Evolutionary conservation across 441 rosid genomes (phyloP).

Genomic region (Theobroma grandiflorum): DNA sequence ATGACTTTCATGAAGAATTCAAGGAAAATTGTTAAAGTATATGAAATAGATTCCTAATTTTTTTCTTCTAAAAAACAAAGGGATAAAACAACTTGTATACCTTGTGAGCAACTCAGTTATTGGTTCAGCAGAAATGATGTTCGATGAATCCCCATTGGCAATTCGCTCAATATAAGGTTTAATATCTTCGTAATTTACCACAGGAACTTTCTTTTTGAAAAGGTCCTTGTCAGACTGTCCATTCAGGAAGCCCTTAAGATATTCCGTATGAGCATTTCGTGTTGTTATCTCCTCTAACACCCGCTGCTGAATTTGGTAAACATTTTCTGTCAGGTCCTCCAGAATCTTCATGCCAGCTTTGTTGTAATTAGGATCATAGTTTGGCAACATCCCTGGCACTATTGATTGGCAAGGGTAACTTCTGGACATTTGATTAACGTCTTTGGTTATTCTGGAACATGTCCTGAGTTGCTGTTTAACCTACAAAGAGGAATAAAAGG

Average conservation of each 20-base stretch:
- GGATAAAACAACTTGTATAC: conserved; percentile 33
- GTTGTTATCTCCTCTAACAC: conserved; percentile 61
- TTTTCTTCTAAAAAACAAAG: too few relatives aligned
- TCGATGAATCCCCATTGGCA: conserved; percentile 70
- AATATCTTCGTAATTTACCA: conserved; percentile 83
- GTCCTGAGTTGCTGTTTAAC: conserved; percentile 25
- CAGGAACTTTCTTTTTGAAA: conserved; percentile 73
- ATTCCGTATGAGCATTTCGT: conserved; percentile 63
- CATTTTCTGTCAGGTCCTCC: conserved; percentile 74
- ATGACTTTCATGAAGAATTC: conserved; percentile 7
- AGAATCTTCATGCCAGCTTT: conserved; percentile 73
- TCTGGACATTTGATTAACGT: conserved; percentile 12
- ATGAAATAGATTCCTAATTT: not conserved
- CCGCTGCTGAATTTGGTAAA: conserved; percentile 56
- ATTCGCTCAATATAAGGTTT: conserved; percentile 71
- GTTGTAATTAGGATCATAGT: conserved; percentile 70
- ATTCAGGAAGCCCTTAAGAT: conserved; percentile 56
- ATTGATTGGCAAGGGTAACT: conserved; percentile 25
- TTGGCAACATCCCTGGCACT: conserved; percentile 55
- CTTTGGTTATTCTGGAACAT: conserved; percentile 33
- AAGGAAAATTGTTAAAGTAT: not conserved
- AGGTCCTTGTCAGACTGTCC: conserved; percentile 48
- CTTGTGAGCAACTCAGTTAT: conserved; percentile 92
- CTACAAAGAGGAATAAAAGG: not conserved
- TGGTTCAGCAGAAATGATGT: conserved; percentile 70